Percentiles rank a stretch among this genome's conserved stretches.
phyloP scores from a whole-genome alignment of 2,329 filamentous ascomycete species.

The Chrysosphaeria jannelii region DNA sequence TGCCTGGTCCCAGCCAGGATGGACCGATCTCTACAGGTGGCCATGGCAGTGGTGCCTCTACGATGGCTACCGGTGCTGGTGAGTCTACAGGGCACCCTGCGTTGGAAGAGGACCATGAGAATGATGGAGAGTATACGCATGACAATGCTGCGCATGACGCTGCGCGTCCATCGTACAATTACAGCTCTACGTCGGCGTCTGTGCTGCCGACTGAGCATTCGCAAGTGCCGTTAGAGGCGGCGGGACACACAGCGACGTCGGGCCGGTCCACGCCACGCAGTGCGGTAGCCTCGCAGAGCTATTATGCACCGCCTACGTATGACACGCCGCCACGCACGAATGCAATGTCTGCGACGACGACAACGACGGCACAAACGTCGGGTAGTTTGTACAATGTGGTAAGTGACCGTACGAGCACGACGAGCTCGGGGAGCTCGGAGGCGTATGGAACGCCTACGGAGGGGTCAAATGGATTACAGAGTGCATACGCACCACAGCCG shows the following conservation, averaged over 20 bases:
- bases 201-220: slow-evolving; percentile 38
- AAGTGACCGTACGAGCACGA: slow-evolving; percentile 37
- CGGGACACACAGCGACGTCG: slow-evolving; percentile 56
- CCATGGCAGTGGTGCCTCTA: too few species aligned
- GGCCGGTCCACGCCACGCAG: slow-evolving; percentile 69
- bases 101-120: slow-evolving; percentile 44
- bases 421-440: slow-evolving; percentile 29
- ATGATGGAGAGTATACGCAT: slow-evolving; percentile 66
- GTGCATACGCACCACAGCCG: too few species aligned
- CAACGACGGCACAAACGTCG: slow-evolving; percentile 18
- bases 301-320: slow-evolving; percentile 46
- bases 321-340: slow-evolving; percentile 45
- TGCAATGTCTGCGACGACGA: slow-evolving; percentile 6
- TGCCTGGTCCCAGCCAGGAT: too few species aligned
- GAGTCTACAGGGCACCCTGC: too few species aligned
- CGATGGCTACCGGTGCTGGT: too few species aligned
- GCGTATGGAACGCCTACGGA: slow-evolving; percentile 26
- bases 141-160: slow-evolving; percentile 45
- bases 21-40: too few species aligned
- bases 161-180: slow-evolving; percentile 44
- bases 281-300: slow-evolving; percentile 34
- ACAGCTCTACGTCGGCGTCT: slow-evolving; percentile 22
- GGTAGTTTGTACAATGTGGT: slow-evolving; percentile 77
- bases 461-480: slow-evolving; percentile 38
- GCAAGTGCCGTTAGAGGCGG: slow-evolving; percentile 50